Base-by-base conservation (phyloP, 164 flowering plant species). In the Kingdonia uniflora region DNA sequence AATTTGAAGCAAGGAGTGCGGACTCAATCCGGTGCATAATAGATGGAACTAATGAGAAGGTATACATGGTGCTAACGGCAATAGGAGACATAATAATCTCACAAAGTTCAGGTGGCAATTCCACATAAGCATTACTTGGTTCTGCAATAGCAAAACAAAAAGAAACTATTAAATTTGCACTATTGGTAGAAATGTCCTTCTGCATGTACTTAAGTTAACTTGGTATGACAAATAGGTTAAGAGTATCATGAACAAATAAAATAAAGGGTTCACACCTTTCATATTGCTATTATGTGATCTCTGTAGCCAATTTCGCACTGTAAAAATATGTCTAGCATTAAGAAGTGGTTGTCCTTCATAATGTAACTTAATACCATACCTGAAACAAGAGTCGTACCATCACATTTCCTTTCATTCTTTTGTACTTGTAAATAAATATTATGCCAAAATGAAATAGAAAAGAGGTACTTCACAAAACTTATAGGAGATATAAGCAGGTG, bases 41-140 rank as follows among this genome's bases (percentile, higher is more conserved):
- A 1, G 84, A 80, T 19, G 96, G 96, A 53, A 77, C 49, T 51
- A 80, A 79, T 19, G 95, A 73, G 67, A 68, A 91, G 5, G 92
- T 62, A 67, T 78, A 80, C 13, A 85, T 1, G 1, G 82, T 85
- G 23, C 60, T 49, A 33, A 76, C 23, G 6, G 92, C 71, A 42
- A 91, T 50, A 6, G 95, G 89, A 13, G 95, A 72, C 77, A 91
- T 68, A 19, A 91, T 53, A 24, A 87, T 55, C 19, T 2, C 39
- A 66, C 96, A 87, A 17, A 91, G 80, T 55, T 91, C 97, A 14
- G 97, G 81, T 10, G 97, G 97, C 68, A 91, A 61, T 65, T 91
- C 92, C 11, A 80, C 84, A 23, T 17, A 61, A 14, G 63, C 16
- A 17, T 65, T 57, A 24, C 64, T 70, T 11, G 65, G 38, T 25